Evolutionary conservation across 768 basidiomycete genomes (phyloP).

Genomic region (Pleurotus eryngii): DNA sequence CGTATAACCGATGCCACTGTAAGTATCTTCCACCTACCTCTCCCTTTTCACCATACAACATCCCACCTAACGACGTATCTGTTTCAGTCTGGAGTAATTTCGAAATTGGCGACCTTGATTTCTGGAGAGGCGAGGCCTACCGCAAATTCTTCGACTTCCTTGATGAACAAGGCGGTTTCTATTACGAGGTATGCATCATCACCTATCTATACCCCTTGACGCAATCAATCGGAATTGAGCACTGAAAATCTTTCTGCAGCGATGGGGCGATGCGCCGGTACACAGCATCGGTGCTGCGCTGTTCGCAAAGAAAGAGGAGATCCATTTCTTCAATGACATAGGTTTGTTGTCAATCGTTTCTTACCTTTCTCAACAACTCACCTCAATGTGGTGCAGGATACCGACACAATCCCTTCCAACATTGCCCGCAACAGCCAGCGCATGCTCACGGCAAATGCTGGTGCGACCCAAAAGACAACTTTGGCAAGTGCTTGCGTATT

Average conservation of each 20-base stretch:
- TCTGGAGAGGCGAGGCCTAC: conserved; percentile 85
- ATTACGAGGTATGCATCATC: conserved; percentile 63
- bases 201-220: background rate
- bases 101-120: conserved; percentile 81
- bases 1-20: conserved; percentile 80
- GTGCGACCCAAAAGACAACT: conserved; percentile 74
- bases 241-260: conserved; percentile 31
- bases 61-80: too few relatives aligned
- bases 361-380: background rate
- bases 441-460: conserved; percentile 83
- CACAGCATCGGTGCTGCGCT: conserved; percentile 90
- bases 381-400: conserved; percentile 40
- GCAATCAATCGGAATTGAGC: background rate
- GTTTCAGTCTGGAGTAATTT: conserved; percentile 90
- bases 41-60: too few relatives aligned
- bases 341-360: conserved; percentile 28
- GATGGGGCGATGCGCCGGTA: conserved; percentile 92
- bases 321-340: conserved; percentile 95
- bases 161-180: conserved; percentile 80
- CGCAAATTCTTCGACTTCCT: conserved; percentile 79
- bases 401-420: conserved; percentile 91
- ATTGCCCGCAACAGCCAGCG: conserved; percentile 76
- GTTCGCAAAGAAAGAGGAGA: conserved; percentile 83
- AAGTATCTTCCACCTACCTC: conserved; percentile 13
- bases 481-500: conserved; percentile 44